These are phyloP conservation scores for Mycena pura DNA, from an alignment of 768 basidiomycete species.

Conservation along the genomic window DNA sequence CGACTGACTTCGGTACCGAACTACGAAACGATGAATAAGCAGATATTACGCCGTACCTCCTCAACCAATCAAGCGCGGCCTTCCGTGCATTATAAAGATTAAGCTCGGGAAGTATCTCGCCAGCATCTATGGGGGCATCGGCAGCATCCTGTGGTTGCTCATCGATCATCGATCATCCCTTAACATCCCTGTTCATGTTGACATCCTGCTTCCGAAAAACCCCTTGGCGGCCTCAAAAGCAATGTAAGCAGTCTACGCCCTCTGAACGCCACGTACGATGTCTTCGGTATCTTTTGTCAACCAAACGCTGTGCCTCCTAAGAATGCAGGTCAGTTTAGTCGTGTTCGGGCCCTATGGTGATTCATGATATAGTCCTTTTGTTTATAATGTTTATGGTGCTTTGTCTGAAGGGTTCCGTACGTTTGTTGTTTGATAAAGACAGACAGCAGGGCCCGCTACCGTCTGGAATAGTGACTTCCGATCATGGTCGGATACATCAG, in stretches of 20 bases:
- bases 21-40: background rate
- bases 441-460: too few relatives aligned
- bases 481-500: too few relatives aligned
- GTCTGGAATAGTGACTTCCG: too few relatives aligned
- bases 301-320: background rate
- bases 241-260: constrained; percentile 1
- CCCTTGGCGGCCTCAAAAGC: background rate
- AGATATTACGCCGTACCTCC: background rate
- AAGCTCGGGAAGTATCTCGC: too few relatives aligned
- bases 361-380: too few relatives aligned
- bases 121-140: too few relatives aligned
- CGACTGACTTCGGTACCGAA: background rate
- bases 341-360: background rate
- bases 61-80: background rate
- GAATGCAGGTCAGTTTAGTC: background rate
- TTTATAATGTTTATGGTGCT: too few relatives aligned
- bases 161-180: too few relatives aligned
- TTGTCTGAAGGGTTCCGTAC: too few relatives aligned
- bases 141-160: background rate
- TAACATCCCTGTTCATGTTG: background rate
- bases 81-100: background rate
- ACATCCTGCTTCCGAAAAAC: background rate
- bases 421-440: too few relatives aligned
- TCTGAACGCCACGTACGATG: background rate
- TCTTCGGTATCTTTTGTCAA: background rate